A percentile compares a stretch with the other conserved stretches of the same genome.
Conservation (phyloP, 805 yeast genomes). For the Teunomyces cretensis region DNA sequence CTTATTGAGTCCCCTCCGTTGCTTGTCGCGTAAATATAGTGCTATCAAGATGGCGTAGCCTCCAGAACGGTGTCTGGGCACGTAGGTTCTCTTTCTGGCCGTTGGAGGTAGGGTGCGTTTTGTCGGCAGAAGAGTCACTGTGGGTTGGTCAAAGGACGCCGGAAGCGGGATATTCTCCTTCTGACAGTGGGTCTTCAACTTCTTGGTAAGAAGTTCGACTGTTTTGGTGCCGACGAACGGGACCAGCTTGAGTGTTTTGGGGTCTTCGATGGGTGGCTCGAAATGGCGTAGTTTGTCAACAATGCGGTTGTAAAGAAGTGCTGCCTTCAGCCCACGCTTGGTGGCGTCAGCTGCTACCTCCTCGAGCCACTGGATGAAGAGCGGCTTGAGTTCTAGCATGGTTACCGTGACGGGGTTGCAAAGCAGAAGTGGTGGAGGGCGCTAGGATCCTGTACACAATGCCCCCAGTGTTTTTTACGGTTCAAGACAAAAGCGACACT, state of each 20-base stretch:
- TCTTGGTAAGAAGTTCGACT: conserved; percentile 47
- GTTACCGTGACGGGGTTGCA: too few species aligned
- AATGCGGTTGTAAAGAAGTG: conserved; percentile 56
- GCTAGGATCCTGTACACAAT: background rate
- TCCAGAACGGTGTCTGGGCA: conserved; percentile 77
- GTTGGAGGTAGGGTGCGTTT: background rate
- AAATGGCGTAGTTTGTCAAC: conserved; percentile 47
- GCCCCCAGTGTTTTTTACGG: too few species aligned
- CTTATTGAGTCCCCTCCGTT: conserved; percentile 59
- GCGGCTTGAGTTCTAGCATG: conserved; percentile 43
- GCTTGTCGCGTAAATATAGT: conserved; percentile 48
- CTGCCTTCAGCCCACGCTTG: conserved; percentile 51
- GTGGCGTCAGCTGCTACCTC: conserved; percentile 48
- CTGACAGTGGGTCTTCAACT: conserved; percentile 55
- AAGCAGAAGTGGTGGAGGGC: background rate
- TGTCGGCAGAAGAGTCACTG: background rate
- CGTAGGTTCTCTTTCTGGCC: conserved; percentile 42
- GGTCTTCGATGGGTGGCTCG: conserved; percentile 48
- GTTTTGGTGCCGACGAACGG: conserved; percentile 74
- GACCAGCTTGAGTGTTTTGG: conserved; percentile 57
- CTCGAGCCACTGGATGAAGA: conserved; percentile 60
- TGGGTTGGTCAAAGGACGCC: conserved; percentile 17
- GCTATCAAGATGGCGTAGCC: conserved; percentile 79
- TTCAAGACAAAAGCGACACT: too few species aligned
- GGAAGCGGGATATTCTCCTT: conserved; percentile 52